Percentiles rank a stretch among this genome's conserved stretches.
phyloP scores from a whole-genome alignment of 2,329 filamentous ascomycete species.

The Harringtonia lauricola region DNA sequence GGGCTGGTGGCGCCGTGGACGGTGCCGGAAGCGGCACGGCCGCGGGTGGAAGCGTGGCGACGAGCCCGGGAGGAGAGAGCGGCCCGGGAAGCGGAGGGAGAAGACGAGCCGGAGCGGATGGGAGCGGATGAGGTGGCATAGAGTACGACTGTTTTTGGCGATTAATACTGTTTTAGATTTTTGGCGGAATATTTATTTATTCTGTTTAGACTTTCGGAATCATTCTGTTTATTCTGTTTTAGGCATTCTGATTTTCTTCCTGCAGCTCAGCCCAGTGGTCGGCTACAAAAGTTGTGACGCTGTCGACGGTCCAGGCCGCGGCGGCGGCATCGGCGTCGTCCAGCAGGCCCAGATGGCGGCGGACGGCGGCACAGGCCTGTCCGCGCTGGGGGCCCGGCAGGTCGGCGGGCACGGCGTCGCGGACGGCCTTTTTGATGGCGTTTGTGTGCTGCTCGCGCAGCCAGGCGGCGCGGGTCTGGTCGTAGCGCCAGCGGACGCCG shows the following conservation, averaged over 20 bases:
- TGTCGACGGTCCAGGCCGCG: constrained; percentile 24
- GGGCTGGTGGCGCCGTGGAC: constrained; percentile 27
- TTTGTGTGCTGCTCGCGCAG: constrained; percentile 26
- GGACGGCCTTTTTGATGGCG: constrained; percentile 25
- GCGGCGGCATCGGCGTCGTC: background rate
- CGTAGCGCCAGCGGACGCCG: constrained; percentile 31
- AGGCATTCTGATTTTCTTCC: background rate
- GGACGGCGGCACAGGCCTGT: constrained; percentile 29
- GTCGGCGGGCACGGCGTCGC: constrained; percentile 15
- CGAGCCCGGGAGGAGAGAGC: constrained; percentile 25
- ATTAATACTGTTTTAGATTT: too few species aligned
- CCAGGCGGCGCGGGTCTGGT: constrained; percentile 28
- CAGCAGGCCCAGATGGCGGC: constrained; percentile 15
- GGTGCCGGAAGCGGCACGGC: constrained; percentile 27
- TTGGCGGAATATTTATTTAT: too few species aligned
- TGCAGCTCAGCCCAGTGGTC: constrained; percentile 24
- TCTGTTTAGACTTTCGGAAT: too few species aligned
- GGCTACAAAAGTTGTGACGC: constrained; percentile 29
- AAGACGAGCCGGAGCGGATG: constrained; percentile 14
- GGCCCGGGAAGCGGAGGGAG: constrained; percentile 29
- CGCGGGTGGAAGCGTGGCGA: constrained; percentile 34
- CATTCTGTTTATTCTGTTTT: background rate
- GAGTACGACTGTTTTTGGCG: too few species aligned
- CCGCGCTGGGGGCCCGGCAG: constrained; percentile 20
- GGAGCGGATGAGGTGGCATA: constrained; percentile 10